Conservation (phyloP, 169 alveolate genomes). For the Plasmodium relictum region DNA sequence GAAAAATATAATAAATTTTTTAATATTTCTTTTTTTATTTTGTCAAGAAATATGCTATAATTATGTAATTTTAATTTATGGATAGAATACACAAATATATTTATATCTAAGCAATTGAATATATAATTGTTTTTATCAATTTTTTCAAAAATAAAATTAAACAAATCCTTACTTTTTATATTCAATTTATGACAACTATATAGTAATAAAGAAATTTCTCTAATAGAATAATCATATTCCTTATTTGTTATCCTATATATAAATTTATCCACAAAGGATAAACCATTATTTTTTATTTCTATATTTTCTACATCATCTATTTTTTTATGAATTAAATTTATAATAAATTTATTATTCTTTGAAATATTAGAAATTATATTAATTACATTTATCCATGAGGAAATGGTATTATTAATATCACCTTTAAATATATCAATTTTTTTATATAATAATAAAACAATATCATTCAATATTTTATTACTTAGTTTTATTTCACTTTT, state of each 20-base stretch:
- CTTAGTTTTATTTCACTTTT: slow-evolving; percentile 44
- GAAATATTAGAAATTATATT: slow-evolving; percentile 33
- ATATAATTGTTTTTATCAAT: slow-evolving; percentile 4
- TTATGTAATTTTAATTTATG: slow-evolving; percentile 48
- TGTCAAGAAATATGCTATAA: slow-evolving; percentile 35
- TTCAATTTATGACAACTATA: slow-evolving; percentile 45
- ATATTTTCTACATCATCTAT: not conserved
- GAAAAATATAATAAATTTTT: slow-evolving; percentile 32
- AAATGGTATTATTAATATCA: slow-evolving; percentile 45
- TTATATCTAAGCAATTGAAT: slow-evolving; percentile 49
- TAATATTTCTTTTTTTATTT: slow-evolving; percentile 55
- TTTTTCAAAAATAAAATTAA: slow-evolving; percentile 29
- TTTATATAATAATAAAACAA: slow-evolving; percentile 36
- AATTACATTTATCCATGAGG: slow-evolving; percentile 62
- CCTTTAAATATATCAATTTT: slow-evolving; percentile 4
- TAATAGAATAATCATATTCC: slow-evolving; percentile 41
- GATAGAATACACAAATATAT: slow-evolving; percentile 57
- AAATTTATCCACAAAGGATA: slow-evolving; percentile 28
- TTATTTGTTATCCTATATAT: slow-evolving; percentile 13
- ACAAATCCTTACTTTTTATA: slow-evolving; percentile 15
- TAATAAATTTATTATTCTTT: slow-evolving; percentile 20
- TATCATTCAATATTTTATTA: slow-evolving; percentile 31
- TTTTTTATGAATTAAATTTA: slow-evolving; percentile 25
- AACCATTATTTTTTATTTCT: not conserved
- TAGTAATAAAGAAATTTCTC: slow-evolving; percentile 60